Evolutionary conservation across 345 rosid species (phyloP).

Genomic region (Hevea brasiliensis): DNA sequence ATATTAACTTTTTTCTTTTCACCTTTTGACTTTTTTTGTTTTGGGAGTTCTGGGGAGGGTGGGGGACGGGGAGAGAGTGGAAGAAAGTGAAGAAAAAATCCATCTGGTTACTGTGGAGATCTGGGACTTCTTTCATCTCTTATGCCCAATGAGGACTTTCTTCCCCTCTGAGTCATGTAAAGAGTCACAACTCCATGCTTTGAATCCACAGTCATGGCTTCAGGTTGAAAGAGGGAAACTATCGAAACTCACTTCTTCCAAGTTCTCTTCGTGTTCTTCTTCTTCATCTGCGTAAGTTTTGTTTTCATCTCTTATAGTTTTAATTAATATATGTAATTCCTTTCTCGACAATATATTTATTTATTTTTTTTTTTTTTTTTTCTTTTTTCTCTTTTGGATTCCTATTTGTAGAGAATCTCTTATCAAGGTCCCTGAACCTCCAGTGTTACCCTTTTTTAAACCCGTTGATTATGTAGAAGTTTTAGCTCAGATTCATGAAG

Average conservation of each 20-base stretch:
- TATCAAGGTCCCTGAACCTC: conserved; percentile 89
- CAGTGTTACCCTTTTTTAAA: conserved; percentile 67
- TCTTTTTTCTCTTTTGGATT: conserved; percentile 6
- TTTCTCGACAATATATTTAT: not conserved
- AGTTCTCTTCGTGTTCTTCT: conserved; percentile 40
- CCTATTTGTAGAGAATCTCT: conserved; percentile 76
- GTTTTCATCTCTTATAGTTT: not conserved
- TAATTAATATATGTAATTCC: not conserved
- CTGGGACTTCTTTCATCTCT: conserved; percentile 83
- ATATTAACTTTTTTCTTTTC: not conserved
- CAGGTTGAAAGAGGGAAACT: conserved; percentile 98
- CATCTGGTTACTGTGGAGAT: conserved; percentile 84
- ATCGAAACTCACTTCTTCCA: no score
- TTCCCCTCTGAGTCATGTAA: conserved; percentile 81
- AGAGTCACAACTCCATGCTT: conserved; percentile 72
- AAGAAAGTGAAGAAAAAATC: conserved; percentile 17
- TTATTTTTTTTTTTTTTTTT: not conserved
- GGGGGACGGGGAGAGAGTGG: not conserved
- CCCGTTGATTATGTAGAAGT: conserved; percentile 95
- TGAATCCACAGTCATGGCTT: conserved; percentile 99
- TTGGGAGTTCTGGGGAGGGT: conserved; percentile 30
- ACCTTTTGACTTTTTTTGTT: conserved; percentile 7
- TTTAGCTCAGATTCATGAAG: conserved; percentile 94
- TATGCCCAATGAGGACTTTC: conserved; percentile 90
- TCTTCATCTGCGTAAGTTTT: conserved; percentile 71